Conservation (phyloP, 495 filamentous ascomycete species). For the Hypoxylon fuscum region DNA sequence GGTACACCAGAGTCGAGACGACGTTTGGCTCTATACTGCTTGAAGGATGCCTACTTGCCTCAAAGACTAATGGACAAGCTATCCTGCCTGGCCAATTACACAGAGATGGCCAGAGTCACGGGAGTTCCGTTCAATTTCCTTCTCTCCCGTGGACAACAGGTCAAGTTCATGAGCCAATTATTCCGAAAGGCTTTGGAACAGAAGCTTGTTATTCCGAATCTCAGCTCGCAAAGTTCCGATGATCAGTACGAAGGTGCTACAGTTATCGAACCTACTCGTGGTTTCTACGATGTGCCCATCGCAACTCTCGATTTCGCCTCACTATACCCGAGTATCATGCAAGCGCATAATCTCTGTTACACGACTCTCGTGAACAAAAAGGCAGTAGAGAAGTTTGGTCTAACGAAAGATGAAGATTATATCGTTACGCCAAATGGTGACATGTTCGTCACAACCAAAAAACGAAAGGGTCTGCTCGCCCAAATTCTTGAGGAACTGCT, state of each 20-base stretch:
- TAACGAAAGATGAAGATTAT: constrained; percentile 91
- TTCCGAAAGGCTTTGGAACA: constrained; percentile 95
- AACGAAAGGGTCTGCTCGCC: constrained; percentile 90
- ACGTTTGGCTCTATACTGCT: constrained; percentile 91
- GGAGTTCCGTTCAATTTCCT: constrained; percentile 98
- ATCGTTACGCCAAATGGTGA: constrained; percentile 95
- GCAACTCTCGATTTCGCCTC: constrained; percentile 99
- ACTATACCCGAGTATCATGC: constrained; percentile 98
- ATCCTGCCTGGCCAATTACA: constrained; percentile 97
- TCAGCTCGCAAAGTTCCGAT: constrained; percentile 66
- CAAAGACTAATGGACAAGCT: constrained; percentile 97
- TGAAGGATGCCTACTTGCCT: constrained; percentile 97
- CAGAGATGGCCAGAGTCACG: constrained; percentile 99
- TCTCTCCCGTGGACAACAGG: constrained; percentile 90
- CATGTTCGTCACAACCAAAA: constrained; percentile 86
- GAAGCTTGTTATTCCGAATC: constrained; percentile 90
- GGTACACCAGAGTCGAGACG: constrained; percentile 91
- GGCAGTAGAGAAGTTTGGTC: constrained; percentile 73
- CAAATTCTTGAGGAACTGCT: constrained; percentile 96
- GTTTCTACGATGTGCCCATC: constrained; percentile 92
- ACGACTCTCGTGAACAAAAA: constrained; percentile 88
- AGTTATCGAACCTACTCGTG: constrained; percentile 93
- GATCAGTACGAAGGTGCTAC: constrained; percentile 98
- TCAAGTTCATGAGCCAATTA: constrained; percentile 97
- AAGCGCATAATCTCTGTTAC: constrained; percentile 98